A percentile compares a stretch with the other conserved stretches of the same genome.
phyloP scores from a whole-genome alignment of 148 eudicot species.

The Vaccinium darrowii region DNA sequence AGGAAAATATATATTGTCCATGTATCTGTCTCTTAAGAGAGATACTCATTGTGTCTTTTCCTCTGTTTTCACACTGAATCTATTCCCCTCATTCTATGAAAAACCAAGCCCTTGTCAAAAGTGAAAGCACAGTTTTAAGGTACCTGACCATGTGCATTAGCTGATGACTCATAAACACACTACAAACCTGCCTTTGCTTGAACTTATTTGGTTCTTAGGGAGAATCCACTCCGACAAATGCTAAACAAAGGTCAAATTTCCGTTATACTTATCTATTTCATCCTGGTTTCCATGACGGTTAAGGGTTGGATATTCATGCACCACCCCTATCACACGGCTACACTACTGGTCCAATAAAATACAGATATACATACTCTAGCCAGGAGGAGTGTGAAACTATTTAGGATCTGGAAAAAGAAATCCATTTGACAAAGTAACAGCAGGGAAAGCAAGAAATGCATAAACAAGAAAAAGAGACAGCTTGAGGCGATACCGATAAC shows the following conservation, averaged over 20 bases:
- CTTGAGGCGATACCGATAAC: conserved; percentile 58
- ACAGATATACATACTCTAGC: background rate
- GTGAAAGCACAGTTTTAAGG: too few relatives aligned
- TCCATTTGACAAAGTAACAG: background rate
- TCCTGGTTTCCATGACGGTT: background rate
- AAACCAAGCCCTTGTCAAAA: too few relatives aligned
- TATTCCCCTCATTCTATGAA: too few relatives aligned
- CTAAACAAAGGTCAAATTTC: background rate
- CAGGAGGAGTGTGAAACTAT: background rate
- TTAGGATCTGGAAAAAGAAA: background rate
- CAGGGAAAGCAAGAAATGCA: background rate
- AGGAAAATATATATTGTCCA: too few relatives aligned
- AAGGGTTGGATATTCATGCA: background rate
- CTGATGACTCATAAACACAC: too few relatives aligned
- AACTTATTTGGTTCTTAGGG: background rate
- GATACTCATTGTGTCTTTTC: too few relatives aligned
- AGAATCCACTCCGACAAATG: background rate
- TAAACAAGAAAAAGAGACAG: background rate
- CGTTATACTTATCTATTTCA: background rate
- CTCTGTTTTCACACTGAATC: too few relatives aligned
- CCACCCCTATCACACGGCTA: background rate
- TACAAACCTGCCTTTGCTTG: too few relatives aligned
- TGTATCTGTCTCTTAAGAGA: too few relatives aligned
- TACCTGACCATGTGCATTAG: too few relatives aligned
- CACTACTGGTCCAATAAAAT: background rate